A percentile compares a stretch with the other conserved stretches of the same genome.
Evolutionary conservation across 306 rosid species (phyloP).

Genomic region (Medicago truncatula): DNA sequence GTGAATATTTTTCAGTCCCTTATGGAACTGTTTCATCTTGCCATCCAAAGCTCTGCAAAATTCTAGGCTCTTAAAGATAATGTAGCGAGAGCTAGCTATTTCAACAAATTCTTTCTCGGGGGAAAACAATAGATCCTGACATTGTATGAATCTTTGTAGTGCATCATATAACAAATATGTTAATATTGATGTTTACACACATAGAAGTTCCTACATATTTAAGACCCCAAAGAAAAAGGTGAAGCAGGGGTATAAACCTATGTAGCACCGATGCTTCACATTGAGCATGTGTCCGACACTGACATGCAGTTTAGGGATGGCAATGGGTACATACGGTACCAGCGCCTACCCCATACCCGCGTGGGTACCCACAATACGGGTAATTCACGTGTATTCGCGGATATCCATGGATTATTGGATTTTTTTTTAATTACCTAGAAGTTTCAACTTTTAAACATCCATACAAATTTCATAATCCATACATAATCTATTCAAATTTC

Average conservation of each 20-base stretch:
- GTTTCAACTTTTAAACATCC: too few species aligned
- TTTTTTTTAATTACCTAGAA: too few species aligned
- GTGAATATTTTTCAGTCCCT: constrained; percentile 15
- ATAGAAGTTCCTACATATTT: neutral
- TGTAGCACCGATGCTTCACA: neutral
- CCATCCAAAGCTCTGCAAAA: constrained; percentile 18
- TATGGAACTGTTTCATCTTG: constrained; percentile 4
- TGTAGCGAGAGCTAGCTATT: constrained; percentile 22
- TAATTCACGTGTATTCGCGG: too few species aligned
- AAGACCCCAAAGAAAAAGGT: neutral
- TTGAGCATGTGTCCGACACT: neutral
- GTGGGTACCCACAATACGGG: too few species aligned
- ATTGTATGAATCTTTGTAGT: constrained; percentile 14
- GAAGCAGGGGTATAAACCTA: constrained; percentile 25
- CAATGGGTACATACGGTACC: too few species aligned
- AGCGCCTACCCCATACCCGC: too few species aligned
- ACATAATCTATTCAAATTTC: too few species aligned
- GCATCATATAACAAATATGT: constrained; percentile 7
- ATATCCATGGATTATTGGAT: too few species aligned
- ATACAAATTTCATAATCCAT: too few species aligned
- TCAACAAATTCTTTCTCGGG: constrained; percentile 13
- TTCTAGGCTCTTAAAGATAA: constrained; percentile 26
- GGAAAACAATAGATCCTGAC: constrained; percentile 23
- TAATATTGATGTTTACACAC: constrained; percentile 26
- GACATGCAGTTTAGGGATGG: neutral